Conservation (phyloP, 2,329 filamentous ascomycete genomes). For the Penicillium verrucosum region DNA sequence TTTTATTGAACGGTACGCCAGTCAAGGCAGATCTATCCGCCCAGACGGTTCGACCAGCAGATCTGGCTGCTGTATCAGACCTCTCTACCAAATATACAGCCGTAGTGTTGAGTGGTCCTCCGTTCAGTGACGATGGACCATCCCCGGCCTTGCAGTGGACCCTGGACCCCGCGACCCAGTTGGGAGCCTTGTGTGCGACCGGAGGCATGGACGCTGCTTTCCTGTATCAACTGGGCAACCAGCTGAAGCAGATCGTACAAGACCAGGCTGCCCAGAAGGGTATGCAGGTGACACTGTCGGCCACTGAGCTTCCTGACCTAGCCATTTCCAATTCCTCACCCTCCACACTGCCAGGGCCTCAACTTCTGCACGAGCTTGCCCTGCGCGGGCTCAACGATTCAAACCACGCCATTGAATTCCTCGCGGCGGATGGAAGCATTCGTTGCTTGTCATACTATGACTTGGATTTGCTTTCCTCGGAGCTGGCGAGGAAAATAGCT, state of each 20-base stretch:
- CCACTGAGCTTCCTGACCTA: slow-evolving; percentile 29
- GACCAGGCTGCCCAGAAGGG: slow-evolving; percentile 20
- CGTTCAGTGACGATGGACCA: not conserved
- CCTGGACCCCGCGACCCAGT: slow-evolving; percentile 20
- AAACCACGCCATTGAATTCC: slow-evolving; percentile 62
- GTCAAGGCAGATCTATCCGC: slow-evolving; percentile 27
- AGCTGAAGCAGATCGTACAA: slow-evolving; percentile 28
- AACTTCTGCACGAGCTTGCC: slow-evolving; percentile 63
- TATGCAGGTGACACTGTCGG: slow-evolving; percentile 11
- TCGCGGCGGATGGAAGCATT: slow-evolving; percentile 47
- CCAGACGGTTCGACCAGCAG: slow-evolving; percentile 16
- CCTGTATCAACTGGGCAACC: slow-evolving; percentile 29
- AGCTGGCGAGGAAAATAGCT: slow-evolving; percentile 53
- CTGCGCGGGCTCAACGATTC: slow-evolving; percentile 35
- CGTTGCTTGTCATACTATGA: slow-evolving; percentile 58
- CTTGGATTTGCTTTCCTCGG: slow-evolving; percentile 58
- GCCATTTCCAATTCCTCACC: slow-evolving; percentile 61
- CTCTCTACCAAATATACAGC: slow-evolving; percentile 23
- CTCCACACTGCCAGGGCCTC: slow-evolving; percentile 51
- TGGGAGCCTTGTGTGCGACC: slow-evolving; percentile 26
- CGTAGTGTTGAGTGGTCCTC: slow-evolving; percentile 20
- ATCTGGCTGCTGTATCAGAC: slow-evolving; percentile 11
- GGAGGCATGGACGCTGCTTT: slow-evolving; percentile 22
- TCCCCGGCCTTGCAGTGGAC: slow-evolving; percentile 23
- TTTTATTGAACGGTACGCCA: slow-evolving; percentile 27